phyloP scores from a whole-genome alignment of 495 filamentous ascomycete species.

The Penicillium crystallinum region DNA sequence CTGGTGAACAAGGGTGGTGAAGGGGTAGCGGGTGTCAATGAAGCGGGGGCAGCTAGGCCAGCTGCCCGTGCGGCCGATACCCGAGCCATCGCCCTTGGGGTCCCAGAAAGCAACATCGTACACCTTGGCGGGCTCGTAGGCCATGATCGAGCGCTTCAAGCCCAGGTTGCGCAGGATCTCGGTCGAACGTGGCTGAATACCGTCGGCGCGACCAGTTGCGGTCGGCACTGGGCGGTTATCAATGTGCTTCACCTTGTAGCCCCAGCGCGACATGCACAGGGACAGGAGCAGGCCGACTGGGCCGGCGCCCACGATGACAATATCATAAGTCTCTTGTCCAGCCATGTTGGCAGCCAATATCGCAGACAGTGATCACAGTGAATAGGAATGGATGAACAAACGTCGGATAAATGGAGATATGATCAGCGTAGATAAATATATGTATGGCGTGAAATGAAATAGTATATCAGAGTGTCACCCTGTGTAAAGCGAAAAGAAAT shows the following conservation, averaged over 20 bases:
- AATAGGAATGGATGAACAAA: background rate
- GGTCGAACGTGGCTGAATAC: constrained; percentile 66
- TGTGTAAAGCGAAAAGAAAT: constrained; percentile 4
- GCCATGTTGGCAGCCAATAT: constrained; percentile 30
- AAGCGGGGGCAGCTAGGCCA: constrained; percentile 61
- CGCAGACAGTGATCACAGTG: background rate
- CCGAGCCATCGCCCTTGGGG: constrained; percentile 43
- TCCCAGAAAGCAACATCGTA: constrained; percentile 68
- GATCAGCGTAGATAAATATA: background rate
- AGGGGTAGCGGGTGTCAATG: constrained; percentile 62
- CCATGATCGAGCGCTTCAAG: constrained; percentile 60
- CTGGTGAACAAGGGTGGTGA: constrained; percentile 61
- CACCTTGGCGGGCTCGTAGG: constrained; percentile 57
- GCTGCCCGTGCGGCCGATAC: constrained; percentile 56
- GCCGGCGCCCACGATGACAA: constrained; percentile 83
- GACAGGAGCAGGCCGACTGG: constrained; percentile 84
- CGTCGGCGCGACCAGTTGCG: constrained; percentile 68
- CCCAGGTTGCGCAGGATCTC: constrained; percentile 64
- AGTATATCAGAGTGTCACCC: constrained; percentile 1
- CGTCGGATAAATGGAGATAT: background rate
- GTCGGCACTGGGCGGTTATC: constrained; percentile 61
- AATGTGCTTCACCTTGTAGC: constrained; percentile 64
- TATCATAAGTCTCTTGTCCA: constrained; percentile 54
- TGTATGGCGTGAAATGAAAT: background rate
- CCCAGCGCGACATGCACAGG: constrained; percentile 69